Base-by-base conservation (phyloP, 2,329 filamentous ascomycete genomes). In the Cercospora zeae-maydis region DNA sequence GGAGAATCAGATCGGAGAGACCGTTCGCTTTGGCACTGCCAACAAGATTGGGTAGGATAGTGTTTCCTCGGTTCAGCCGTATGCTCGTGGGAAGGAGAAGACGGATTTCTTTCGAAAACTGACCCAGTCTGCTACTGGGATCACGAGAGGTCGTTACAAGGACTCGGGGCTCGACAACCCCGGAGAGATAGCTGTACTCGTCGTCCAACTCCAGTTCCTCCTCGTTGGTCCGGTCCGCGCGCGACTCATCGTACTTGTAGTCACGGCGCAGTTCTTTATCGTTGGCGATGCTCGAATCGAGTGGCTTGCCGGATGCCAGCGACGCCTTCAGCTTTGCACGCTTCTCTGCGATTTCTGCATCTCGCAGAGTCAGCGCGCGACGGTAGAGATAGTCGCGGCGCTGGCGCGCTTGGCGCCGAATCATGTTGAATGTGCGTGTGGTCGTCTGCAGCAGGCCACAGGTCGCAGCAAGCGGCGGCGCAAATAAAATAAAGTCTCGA, bases 321-420 rank as follows among this genome's bases (percentile, higher is more conserved):
- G 93, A 92, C 34, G 88, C 87, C 75, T 93, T 90, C 59, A 99
- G 80, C 75, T 96, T 91, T 39, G 93, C 89, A 71, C 93, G 84
- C 77, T 96, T 96, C 76, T 96, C 91, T 62, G 90, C 90, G 68
- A 96, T 96, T 73, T 96, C 93, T 65, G 93, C 93, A 79, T 97
- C 92, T 70, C 90, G 88, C 47, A 97, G 85, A 21, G 92, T 88
- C 62, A 97, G 83, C 37, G 95, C 93, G 73, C 91, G 88, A 64
- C 93, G 87, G 77, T 97, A 96, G 71, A 99, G 87, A 77, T 98
- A 96, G 75, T 96, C 91, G 70, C 90, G 84, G 71, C 91, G 84
- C 77, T 93, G 87, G 70, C 90, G 86, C 66, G 88, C 88, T 83
- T 92, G 88, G 82, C 88, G 85, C 72, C 88, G 85, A 79, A 75